Evolutionary conservation across 345 rosid species (phyloP), one percentile per base, ranked within the genome.

Genomic region (Acer campestre): DNA sequence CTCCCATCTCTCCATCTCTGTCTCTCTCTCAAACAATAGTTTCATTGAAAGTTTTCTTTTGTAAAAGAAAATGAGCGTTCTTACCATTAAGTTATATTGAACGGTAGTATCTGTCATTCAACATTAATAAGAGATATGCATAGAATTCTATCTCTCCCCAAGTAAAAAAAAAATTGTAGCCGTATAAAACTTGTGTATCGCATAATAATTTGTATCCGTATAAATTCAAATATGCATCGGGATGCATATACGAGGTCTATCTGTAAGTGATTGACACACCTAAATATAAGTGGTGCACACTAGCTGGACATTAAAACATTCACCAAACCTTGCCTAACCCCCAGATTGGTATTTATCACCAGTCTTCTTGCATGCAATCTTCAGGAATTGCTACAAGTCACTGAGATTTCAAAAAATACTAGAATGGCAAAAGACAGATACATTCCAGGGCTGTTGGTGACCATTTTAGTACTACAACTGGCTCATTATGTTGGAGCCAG

Each of bases 401-500:
- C 63, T 56, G 65, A 55, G 27, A 71, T 31, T 31, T 4, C 35
- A 31, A 0, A 53, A 25, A 38, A 56, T 53, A 35, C 5, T 10
- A 35, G 4, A 38, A 75, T 75, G 78, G 65, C 72, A 53, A 22
- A 20, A 38, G 25, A 35, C 17, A 42, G 18, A 35, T 2, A 17
- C 74, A 71, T 25, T 81, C 42, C 27, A 31, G 71, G 71, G 67
- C 55, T 77, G 18, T 40, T 77, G 65, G 29, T 72, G n/a, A 61
- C 46, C 53, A 46, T 78, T 29, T 14, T 70, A 17, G 17, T 27
- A 22, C 40, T 75, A 23, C 1, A 18, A 16, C 64, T 35, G 4
- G 16, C 65, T 67, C 22, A 20, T 66, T 7, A 5, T 20, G 63
- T 8, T 9, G 25, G 0, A 18, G 71, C 72, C 56, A 56, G 8